Percentiles rank a stretch among this genome's conserved stretches.
Conservation (phyloP, 495 filamentous ascomycete species). For the Physcia stellaris region DNA sequence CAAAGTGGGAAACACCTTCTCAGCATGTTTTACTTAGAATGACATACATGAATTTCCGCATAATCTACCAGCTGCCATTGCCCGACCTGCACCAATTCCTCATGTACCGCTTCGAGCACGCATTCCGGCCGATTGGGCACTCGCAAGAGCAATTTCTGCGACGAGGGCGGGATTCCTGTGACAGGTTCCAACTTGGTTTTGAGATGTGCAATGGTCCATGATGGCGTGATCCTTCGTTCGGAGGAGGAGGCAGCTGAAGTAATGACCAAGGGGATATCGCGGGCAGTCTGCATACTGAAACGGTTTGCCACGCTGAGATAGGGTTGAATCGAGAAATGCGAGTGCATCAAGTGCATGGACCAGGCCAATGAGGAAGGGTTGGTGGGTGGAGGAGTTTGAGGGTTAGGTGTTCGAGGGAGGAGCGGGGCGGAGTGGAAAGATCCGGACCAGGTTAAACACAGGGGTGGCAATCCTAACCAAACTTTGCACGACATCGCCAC, state of each 20-base stretch:
- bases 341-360: too few species aligned
- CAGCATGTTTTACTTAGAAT: too few species aligned
- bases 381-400: too few species aligned
- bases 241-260: conserved; percentile 58
- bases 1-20: too few species aligned
- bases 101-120: conserved; percentile 48
- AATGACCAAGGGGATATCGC: conserved; percentile 76
- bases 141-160: conserved; percentile 59
- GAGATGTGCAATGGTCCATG: conserved; percentile 78
- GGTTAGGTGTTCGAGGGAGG: too few species aligned
- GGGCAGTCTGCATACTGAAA: conserved; percentile 45
- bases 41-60: conserved; percentile 64
- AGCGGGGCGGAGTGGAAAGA: too few species aligned
- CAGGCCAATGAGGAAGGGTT: too few species aligned
- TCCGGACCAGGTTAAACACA: too few species aligned
- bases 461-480: too few species aligned
- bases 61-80: conserved; percentile 53
- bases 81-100: conserved; percentile 49
- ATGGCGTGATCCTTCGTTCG: conserved; percentile 80
- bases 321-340: too few species aligned
- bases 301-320: neutral
- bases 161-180: conserved; percentile 75
- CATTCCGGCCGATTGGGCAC: conserved; percentile 38
- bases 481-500: too few species aligned
- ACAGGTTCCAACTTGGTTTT: conserved; percentile 86